A percentile compares a stretch with the other conserved stretches of the same genome.
Evolutionary conservation across 257 asterid species (phyloP).

Genomic region (Ocimum tenuiflorum): DNA sequence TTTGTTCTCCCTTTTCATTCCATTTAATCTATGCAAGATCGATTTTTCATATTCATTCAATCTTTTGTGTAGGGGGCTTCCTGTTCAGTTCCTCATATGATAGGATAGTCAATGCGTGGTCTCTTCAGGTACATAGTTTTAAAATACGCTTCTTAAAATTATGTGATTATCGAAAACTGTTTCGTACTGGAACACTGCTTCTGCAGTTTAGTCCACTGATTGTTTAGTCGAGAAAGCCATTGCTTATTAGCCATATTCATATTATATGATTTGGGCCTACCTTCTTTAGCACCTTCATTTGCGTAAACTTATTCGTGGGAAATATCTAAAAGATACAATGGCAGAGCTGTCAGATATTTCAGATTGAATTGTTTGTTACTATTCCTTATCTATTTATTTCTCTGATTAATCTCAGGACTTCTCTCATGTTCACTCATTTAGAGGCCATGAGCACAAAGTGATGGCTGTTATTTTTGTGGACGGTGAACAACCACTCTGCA

Average conservation of each 20-base stretch:
- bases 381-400: constrained; percentile 10
- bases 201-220: no score
- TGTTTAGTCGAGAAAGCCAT: no score
- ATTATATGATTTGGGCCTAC: no score
- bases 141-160: not conserved
- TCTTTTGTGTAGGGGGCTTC: constrained; percentile 57
- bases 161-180: no score
- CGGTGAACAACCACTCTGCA: constrained; percentile 63
- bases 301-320: no score
- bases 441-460: constrained; percentile 78
- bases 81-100: constrained; percentile 93
- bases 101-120: constrained; percentile 76
- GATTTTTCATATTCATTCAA: constrained; percentile 3
- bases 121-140: constrained; percentile 56
- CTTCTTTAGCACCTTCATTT: no score
- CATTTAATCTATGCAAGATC: not conserved
- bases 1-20: no score
- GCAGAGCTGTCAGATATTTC: no score
- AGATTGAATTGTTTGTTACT: no score
- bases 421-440: constrained; percentile 63
- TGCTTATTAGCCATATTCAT: no score
- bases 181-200: no score
- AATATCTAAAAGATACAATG: no score
- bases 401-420: constrained; percentile 47
- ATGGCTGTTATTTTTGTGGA: constrained; percentile 59